Evolutionary conservation across 1,139 yeast genomes (phyloP), one percentile per base, ranked within the genome.

Genomic region (Yamadazyma conglobata): DNA sequence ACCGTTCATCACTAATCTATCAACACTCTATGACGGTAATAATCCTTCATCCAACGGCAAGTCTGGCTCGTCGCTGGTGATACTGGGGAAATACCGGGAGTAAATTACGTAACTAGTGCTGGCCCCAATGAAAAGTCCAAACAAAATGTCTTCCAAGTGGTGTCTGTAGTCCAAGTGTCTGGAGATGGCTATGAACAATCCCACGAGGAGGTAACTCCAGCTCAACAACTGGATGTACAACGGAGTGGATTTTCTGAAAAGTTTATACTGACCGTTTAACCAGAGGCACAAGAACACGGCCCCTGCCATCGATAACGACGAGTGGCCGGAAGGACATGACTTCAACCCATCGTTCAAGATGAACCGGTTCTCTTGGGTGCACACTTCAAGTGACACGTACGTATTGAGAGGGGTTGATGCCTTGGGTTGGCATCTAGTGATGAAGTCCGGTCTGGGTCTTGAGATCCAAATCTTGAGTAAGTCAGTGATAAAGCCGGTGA

Each of bases 291-390:
- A 53, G 43, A 51, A 67, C n/a, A 56, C 44, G 30, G 61, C 52
- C 3, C 68, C 67, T 24, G 63, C 50, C 48, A 65, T 65, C n/a
- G 68, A 52, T 32, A 67, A 58, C 14, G 70, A 60, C 6, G 70
- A 60, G 40, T 68, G 74, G 16, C 74, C 74, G 16, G 66, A 59
- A 4, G 74, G 74, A 4, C 71, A 64, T 18, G 70, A 63, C 37
- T 69, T 56, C 64, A 67, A 57, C 4, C 74, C 74, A 44, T 68
- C 74, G 3, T 48, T 41, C 28, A 68, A 50, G 4, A 67, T 69
- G 34, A 60, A 50, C 0, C 68, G 67, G 19, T 35, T 33, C 14
- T 35, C 27, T n/a, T 66, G 65, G 4, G 67, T 56, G 39, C 74
- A 68, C 15, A 65, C 66, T 4, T 52, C 50, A 16, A 64, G 39